These are phyloP conservation scores for Phytopythium mirpurense DNA, from an alignment of 352 stramenopile species.

Conservation along the genomic window DNA sequence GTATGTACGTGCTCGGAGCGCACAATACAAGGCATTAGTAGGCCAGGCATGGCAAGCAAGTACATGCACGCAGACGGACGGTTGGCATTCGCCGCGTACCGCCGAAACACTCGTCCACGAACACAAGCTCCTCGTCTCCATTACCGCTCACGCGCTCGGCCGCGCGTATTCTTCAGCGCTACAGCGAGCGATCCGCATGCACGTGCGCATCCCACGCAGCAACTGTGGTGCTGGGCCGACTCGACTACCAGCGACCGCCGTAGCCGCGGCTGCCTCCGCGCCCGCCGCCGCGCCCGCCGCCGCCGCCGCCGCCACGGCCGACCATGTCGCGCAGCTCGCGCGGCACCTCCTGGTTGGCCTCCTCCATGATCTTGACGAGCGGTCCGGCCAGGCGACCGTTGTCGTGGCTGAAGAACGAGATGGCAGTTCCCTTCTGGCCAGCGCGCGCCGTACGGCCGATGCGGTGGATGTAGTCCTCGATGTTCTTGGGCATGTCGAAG, in stretches of 20 bases:
- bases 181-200: too few species aligned
- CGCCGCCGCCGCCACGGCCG: slow-evolving; percentile 51
- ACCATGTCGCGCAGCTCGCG: slow-evolving; percentile 70
- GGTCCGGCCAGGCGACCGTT: slow-evolving; percentile 78
- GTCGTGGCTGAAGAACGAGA: slow-evolving; percentile 95
- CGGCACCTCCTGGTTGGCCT: slow-evolving; percentile 88
- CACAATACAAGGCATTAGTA: too few species aligned
- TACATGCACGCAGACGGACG: too few species aligned
- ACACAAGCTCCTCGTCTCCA: too few species aligned
- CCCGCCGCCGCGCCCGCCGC: slow-evolving; percentile 37
- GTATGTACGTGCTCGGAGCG: too few species aligned
- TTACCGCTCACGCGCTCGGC: too few species aligned
- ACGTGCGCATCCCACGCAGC: too few species aligned
- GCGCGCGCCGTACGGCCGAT: slow-evolving; percentile 98
- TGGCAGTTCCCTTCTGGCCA: slow-evolving; percentile 90
- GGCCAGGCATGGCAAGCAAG: too few species aligned
- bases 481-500: slow-evolving; percentile 99
- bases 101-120: too few species aligned
- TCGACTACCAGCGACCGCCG: slow-evolving; percentile 60
- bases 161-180: too few species aligned
- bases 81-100: too few species aligned
- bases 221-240: too few species aligned
- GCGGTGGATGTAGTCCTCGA: slow-evolving; percentile 98
- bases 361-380: slow-evolving; percentile 86
- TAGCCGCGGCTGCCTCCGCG: slow-evolving; percentile 52